These are phyloP conservation scores for Escallonia rubra DNA, from an alignment of 129 eudicot species.

Conservation along the genomic window DNA sequence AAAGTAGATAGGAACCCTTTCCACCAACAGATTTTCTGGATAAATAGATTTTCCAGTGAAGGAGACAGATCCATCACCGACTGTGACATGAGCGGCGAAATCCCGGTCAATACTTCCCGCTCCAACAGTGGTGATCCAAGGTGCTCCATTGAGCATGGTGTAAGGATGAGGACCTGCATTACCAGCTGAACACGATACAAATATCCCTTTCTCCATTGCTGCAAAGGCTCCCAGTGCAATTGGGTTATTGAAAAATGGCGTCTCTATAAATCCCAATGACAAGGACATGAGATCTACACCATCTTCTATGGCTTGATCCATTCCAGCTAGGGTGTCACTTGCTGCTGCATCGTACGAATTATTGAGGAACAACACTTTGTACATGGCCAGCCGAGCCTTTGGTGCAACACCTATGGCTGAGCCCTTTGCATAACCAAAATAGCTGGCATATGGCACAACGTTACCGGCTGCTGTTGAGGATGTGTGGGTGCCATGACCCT, in stretches of 20 bases:
- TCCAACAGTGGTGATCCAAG: conserved; percentile 50
- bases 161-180: conserved; percentile 43
- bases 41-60: conserved; percentile 33
- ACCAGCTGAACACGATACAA: conserved; percentile 48
- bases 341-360: conserved; percentile 35
- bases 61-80: conserved; percentile 15
- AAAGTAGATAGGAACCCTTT: conserved; percentile 41
- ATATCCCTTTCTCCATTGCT: conserved; percentile 48
- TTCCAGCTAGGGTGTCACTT: conserved; percentile 46
- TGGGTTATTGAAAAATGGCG: conserved; percentile 33
- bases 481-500: conserved; percentile 53
- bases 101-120: conserved; percentile 42
- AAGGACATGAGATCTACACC: conserved; percentile 53
- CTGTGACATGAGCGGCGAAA: conserved; percentile 27
- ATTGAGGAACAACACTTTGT: conserved; percentile 40
- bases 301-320: conserved; percentile 53
- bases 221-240: conserved; percentile 48
- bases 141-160: conserved; percentile 46
- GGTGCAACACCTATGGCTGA: conserved; percentile 51
- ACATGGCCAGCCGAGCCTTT: conserved; percentile 51
- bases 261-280: conserved; percentile 31
- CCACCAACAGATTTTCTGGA: conserved; percentile 33
- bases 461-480: conserved; percentile 46
- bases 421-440: conserved; percentile 50
- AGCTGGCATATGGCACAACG: conserved; percentile 22